A percentile compares a stretch with the other conserved stretches of the same genome.
Conservation (phyloP, 1,284 basidiomycete genomes). For the Cutaneotrichosporon sp. region DNA sequence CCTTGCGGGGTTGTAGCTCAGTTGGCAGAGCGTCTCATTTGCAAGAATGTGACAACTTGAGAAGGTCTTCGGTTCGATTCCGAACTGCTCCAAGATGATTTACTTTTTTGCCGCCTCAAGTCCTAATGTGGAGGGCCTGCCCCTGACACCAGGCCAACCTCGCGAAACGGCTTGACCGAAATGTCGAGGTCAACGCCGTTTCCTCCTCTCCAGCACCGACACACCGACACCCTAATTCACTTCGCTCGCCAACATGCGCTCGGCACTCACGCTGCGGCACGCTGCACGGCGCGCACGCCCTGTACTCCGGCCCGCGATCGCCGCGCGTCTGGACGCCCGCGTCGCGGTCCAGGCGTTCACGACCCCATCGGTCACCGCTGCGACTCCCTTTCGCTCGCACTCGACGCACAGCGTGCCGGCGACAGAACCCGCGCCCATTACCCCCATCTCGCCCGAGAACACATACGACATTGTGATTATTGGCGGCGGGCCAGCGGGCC, state of each 20-base stretch:
- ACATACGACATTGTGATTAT: slow-evolving; percentile 81
- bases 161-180: too few relatives aligned
- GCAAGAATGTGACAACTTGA: too few relatives aligned
- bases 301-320: not conserved
- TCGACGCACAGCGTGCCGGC: slow-evolving; percentile 1
- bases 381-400: not conserved
- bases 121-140: not conserved
- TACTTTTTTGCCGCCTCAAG: too few relatives aligned
- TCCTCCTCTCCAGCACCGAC: too few relatives aligned
- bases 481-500: slow-evolving; percentile 86
- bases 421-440: slow-evolving; percentile 7
- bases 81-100: too few relatives aligned
- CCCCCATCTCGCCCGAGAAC: slow-evolving; percentile 24
- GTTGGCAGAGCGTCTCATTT: too few relatives aligned
- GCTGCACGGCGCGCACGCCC: not conserved
- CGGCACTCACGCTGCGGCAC: not conserved
- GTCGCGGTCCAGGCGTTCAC: too few relatives aligned
- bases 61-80: too few relatives aligned
- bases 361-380: too few relatives aligned
- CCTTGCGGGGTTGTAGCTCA: too few relatives aligned
- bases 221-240: not conserved
- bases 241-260: not conserved
- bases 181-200: too few relatives aligned
- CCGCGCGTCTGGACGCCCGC: not conserved
- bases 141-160: too few relatives aligned